Evolutionary conservation across 1,139 yeast species (phyloP), one percentile per base, ranked within the genome.

Genomic region (Pichia sp.): DNA sequence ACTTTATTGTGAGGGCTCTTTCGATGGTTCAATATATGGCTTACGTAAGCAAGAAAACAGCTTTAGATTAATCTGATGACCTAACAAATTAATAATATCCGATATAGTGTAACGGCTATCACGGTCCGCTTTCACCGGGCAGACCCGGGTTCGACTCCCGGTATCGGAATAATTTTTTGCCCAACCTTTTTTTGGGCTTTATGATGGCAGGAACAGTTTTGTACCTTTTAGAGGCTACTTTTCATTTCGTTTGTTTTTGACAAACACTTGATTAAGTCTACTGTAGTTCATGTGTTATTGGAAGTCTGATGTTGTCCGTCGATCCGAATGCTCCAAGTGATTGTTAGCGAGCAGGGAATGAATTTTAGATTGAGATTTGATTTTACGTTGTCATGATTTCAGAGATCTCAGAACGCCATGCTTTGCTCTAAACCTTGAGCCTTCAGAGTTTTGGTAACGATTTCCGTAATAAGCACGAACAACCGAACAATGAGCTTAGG

Each of bases 141-240:
- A 73, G 64, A 72, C 76, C 79, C 74, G 78, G 78, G 79, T 73
- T 73, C 79, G 76, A 73, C 75, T 72, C 79, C 79, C 78, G 74
- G 78, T 67, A 71, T 71, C 77, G 79, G 79, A 73, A 68, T 35
- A 5, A 3, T 9, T 5, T 2, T n/a, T 29, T 29, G 5, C 13
- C 5, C 13, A n/a, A n/a, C n/a, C n/a, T 12, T 9, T 21, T 21
- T 9, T 21, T 22, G 12, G 7, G 12, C 13, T 12, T 23, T 23
- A 2, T 5, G 3, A 23, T 23, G 6, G 3, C 13, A n/a, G 3
- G 12, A 3, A 4, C n/a, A n/a, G n/a, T n/a, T 23, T 5, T 23
- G 3, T 11, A 7, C 13, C 13, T 23, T 23, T 23, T 23, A 4
- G 3, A 23, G 13, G 12, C 11, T 23, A 3, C 3, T 4, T 4